These are phyloP conservation scores for Pneumocystis murina DNA, from an alignment of 1,139 yeast species.

Conservation along the genomic window DNA sequence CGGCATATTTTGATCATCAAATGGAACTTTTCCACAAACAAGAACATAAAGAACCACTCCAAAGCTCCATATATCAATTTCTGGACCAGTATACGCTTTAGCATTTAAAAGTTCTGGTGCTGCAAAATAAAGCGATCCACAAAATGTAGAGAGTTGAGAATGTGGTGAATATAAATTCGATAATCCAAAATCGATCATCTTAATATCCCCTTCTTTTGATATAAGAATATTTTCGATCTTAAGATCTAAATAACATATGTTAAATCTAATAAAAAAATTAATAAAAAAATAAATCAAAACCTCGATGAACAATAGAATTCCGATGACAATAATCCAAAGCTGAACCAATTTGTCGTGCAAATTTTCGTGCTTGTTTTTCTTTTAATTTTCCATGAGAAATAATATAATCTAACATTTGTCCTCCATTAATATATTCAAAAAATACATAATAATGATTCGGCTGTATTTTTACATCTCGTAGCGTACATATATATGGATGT, in stretches of 20 bases:
- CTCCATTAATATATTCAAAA: constrained; percentile 93
- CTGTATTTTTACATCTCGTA: constrained; percentile 92
- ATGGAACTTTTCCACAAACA: constrained; percentile 94
- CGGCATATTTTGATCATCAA: constrained; percentile 88
- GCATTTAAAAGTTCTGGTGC: constrained; percentile 95
- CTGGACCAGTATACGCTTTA: constrained; percentile 87
- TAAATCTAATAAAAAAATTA: neutral
- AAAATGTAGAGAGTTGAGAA: constrained; percentile 70
- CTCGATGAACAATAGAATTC: constrained; percentile 84
- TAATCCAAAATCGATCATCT: constrained; percentile 89
- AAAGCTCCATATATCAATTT: constrained; percentile 97
- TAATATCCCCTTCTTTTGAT: constrained; percentile 82
- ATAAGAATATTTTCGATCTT: constrained; percentile 95
- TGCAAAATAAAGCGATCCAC: constrained; percentile 95
- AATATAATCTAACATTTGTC: constrained; percentile 93
- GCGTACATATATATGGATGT: constrained; percentile 83
- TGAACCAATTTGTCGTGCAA: constrained; percentile 90
- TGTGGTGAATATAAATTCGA: constrained; percentile 70
- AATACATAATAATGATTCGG: constrained; percentile 93
- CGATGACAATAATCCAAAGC: constrained; percentile 88
- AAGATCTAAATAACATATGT: constrained; percentile 35
- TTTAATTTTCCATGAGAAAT: constrained; percentile 91
- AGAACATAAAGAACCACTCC: constrained; percentile 93
- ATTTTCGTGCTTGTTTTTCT: constrained; percentile 86
- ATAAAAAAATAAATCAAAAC: neutral